Conservation (phyloP, 306 rosid genomes). For the Prunus campanulata region DNA sequence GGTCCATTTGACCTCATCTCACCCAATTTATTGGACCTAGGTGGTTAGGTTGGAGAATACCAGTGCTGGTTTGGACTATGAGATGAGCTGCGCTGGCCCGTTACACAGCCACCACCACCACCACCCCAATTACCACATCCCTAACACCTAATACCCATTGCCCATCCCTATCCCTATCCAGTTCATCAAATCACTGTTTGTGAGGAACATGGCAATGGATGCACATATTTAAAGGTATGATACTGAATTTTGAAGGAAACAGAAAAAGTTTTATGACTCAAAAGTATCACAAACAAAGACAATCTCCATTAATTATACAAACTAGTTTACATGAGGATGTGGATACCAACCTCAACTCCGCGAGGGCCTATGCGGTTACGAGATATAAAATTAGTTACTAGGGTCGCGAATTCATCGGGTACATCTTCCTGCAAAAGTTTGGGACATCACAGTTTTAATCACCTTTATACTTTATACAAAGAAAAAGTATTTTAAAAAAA, state of each 20-base stretch:
- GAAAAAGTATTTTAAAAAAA: not conserved
- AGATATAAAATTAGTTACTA: slow-evolving; percentile 67
- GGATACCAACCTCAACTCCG: slow-evolving; percentile 78
- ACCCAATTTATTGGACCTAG: too few species aligned
- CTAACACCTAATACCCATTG: too few species aligned
- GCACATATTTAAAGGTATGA: not conserved
- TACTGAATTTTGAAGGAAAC: not conserved
- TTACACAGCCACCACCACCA: too few species aligned
- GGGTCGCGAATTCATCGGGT: slow-evolving; percentile 80
- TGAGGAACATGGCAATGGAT: too few species aligned
- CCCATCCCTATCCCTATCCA: too few species aligned
- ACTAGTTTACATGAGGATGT: slow-evolving; percentile 8
- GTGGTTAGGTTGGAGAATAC: too few species aligned
- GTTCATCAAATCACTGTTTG: too few species aligned
- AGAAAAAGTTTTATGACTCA: not conserved
- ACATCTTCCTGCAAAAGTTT: slow-evolving; percentile 73
- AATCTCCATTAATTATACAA: not conserved
- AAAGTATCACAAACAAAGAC: not conserved
- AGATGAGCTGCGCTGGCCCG: too few species aligned
- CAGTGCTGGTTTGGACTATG: too few species aligned
- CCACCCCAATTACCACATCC: too few species aligned
- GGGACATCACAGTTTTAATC: not conserved
- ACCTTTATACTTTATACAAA: not conserved
- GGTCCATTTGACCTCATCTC: too few species aligned
- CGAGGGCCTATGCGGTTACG: slow-evolving; percentile 80